Evolutionary conservation across 1,284 basidiomycete genomes (phyloP), one percentile per base, ranked within the genome.

Genomic region (Takashimella tepidaria): DNA sequence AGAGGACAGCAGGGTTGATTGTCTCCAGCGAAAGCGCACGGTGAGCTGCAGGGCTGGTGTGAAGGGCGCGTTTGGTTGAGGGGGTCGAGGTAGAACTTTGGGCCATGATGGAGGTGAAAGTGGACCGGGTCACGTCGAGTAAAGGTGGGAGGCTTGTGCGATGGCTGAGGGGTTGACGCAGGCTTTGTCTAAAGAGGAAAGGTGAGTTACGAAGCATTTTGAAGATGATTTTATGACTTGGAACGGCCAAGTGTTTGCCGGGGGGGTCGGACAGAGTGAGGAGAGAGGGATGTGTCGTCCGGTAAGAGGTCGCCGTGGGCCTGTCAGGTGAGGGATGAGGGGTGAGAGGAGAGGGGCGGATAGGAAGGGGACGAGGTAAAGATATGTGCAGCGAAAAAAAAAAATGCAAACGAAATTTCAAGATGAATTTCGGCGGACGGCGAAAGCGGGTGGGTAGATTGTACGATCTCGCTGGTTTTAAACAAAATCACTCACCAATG

Each of bases 1-100:
- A 84, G 67, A 85, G 81, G 51, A 97, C 82, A 56, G 87, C 80
- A 2, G 88, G 90, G 78, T 98, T 98, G 76, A 77, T 76, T 41
- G 64, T 68, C 23, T 71, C 63, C 41, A 66, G 56, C 13, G 65
- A 64, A 49, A 77, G 62, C n/a, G 60, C 68, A 3, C 64, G 62
- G 46, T 53, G 48, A 46, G 58, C 61, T 40, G n/a, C 24, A n/a
- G 41, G 23, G 42, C 24, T 26, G 24, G 53, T 42, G 21, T 44
- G n/a, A 51, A 53, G 49, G 47, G 47, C 43, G 47, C 52, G 53
- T 46, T 49, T 22, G 20, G 45, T 21, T n/a, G 37, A n/a, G n/a
- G 41, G 37, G 56, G 12, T 22, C 4, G 43, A 26, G 31, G 41
- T 25, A 47, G 26, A 22, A 11, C 42, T 51, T 44, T n/a, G n/a